Percentiles rank a stretch among this genome's conserved stretches.
These are phyloP conservation scores for Ceratobasidium sp. DNA, from an alignment of 1,284 basidiomycete genomes.

Conservation along the genomic window DNA sequence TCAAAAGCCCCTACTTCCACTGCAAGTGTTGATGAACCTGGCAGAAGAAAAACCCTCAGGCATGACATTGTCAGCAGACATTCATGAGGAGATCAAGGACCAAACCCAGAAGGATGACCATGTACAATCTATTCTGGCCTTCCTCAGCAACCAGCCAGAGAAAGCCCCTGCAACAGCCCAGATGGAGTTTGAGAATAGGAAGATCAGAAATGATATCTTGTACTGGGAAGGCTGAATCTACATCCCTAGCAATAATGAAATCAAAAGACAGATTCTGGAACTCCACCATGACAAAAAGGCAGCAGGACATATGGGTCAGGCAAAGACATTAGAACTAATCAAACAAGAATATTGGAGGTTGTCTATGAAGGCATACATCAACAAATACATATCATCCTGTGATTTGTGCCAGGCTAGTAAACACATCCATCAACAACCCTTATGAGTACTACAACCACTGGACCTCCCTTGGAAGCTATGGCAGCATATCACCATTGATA, in stretches of 20 bases:
- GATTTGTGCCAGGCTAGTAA: background rate
- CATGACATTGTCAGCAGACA: background rate
- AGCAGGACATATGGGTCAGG: background rate
- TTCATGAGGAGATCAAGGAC: background rate
- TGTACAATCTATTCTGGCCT: background rate
- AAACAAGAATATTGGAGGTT: background rate
- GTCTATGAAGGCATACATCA: background rate
- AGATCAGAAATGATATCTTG: background rate
- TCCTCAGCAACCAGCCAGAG: background rate
- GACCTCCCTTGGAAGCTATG: conserved; percentile 44
- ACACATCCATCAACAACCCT: conserved; percentile 17
- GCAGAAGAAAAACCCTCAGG: too few relatives aligned
- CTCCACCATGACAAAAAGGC: background rate
- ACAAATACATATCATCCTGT: background rate
- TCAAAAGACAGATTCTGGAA: background rate
- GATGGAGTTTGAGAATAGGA: background rate
- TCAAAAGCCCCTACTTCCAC: conserved; percentile 17
- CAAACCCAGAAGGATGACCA: too few relatives aligned
- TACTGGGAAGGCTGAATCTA: background rate
- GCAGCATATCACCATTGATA: conserved; percentile 48
- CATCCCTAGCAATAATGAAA: background rate
- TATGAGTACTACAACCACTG: conserved; percentile 39
- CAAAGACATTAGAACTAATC: background rate
- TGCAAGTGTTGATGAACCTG: too few relatives aligned
- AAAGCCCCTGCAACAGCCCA: background rate